Evolutionary conservation across 208 protist species (phyloP).

Genomic region (Strigomonas culicis): DNA sequence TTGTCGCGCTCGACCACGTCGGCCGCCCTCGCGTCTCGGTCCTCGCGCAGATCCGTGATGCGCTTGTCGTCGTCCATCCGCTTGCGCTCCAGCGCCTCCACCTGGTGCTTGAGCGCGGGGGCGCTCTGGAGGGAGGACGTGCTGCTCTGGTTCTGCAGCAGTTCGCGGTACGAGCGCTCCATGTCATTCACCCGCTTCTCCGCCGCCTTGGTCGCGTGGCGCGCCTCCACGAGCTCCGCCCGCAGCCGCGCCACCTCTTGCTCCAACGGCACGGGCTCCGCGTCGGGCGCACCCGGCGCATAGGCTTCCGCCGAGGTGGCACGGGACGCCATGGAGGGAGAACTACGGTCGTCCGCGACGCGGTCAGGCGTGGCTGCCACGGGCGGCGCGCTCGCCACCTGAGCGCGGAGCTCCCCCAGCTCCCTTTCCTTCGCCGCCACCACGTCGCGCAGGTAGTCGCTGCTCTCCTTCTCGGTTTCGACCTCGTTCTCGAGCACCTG

Average conservation of each 20-base stretch:
- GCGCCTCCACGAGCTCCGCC: too few relatives aligned
- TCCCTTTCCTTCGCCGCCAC: constrained; percentile 6
- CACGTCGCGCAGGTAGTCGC: too few relatives aligned
- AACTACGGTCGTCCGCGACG: background rate
- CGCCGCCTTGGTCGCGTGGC: background rate
- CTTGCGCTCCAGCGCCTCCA: background rate
- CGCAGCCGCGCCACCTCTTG: too few relatives aligned
- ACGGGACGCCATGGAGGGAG: background rate
- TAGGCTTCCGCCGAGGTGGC: background rate
- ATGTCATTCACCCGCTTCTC: background rate
- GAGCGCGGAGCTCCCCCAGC: background rate
- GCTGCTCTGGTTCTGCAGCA: too few relatives aligned
- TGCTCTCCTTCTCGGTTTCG: constrained; percentile 1
- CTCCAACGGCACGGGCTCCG: too few relatives aligned
- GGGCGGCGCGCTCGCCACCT: background rate
- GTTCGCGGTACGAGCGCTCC: too few relatives aligned
- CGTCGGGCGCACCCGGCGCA: too few relatives aligned
- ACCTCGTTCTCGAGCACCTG: constrained; percentile 4
- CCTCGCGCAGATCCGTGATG: background rate
- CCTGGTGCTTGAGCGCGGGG: too few relatives aligned
- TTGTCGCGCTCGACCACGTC: background rate
- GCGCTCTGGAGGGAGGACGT: too few relatives aligned
- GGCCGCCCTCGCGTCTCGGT: too few relatives aligned
- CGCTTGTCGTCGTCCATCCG: background rate
- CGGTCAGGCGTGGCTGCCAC: background rate